Evolutionary conservation across 345 rosid genomes (phyloP).

Genomic region (Arabidopsis suecica): DNA sequence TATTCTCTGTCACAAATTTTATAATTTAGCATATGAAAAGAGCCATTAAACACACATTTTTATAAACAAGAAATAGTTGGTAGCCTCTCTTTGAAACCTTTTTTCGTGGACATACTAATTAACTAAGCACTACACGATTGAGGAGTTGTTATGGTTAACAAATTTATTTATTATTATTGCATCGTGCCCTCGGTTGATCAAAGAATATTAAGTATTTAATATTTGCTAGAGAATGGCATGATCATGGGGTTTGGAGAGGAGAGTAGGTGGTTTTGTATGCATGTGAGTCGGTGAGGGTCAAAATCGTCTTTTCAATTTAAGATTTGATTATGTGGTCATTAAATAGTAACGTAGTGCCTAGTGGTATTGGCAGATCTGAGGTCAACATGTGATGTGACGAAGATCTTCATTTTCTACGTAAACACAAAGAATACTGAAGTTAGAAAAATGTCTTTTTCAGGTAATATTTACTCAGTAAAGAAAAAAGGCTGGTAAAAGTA

Average conservation of each 20-base stretch:
- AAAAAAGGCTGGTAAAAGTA: conserved; percentile 4
- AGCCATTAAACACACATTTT: no score
- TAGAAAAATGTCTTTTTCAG: not conserved
- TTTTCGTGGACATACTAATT: not conserved
- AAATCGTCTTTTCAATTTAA: conserved; percentile 15
- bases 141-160: not conserved
- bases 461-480: not conserved
- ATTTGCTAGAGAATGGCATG: not conserved
- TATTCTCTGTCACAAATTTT: no score
- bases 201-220: not conserved
- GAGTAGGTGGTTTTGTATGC: conserved; percentile 43
- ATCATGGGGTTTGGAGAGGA: not conserved
- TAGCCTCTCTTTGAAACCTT: not conserved
- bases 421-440: not conserved
- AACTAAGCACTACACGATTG: conserved; percentile 6
- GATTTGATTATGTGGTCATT: conserved; percentile 34
- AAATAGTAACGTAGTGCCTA: conserved; percentile 3
- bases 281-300: conserved; percentile 44
- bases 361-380: conserved; percentile 12
- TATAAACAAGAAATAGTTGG: not conserved
- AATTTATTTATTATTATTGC: not conserved
- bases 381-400: conserved; percentile 35
- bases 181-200: not conserved
- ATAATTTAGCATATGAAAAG: no score
- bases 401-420: not conserved